Conservation (phyloP, 495 filamentous ascomycete genomes). For the Achaetomiella virescens region DNA sequence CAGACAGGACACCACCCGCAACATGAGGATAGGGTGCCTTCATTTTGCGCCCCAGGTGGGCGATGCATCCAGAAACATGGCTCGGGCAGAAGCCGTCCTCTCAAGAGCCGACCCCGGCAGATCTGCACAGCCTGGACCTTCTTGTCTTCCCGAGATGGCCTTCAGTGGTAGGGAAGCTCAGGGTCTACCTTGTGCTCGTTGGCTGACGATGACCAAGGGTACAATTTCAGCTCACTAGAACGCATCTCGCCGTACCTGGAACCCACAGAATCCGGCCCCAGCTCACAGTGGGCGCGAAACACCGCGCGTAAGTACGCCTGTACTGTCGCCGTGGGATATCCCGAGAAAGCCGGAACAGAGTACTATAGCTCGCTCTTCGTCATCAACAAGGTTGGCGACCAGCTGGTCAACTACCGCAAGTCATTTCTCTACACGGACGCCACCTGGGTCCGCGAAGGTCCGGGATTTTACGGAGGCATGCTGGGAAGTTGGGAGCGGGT, state of each 20-base stretch:
- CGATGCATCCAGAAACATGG: constrained; percentile 69
- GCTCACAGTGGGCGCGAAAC: constrained; percentile 70
- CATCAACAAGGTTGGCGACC: constrained; percentile 64
- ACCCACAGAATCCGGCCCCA: constrained; percentile 63
- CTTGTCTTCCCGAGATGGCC: constrained; percentile 85
- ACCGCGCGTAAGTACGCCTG: constrained; percentile 68
- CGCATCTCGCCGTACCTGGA: constrained; percentile 81
- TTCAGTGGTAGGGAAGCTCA: constrained; percentile 60
- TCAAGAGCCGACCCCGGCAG: constrained; percentile 44
- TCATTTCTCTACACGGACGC: constrained; percentile 84
- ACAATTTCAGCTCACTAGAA: constrained; percentile 77
- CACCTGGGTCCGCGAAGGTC: constrained; percentile 79
- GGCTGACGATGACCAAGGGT: constrained; percentile 51
- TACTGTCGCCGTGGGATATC: constrained; percentile 84
- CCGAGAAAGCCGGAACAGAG: constrained; percentile 54
- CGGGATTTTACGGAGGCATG: constrained; percentile 52
- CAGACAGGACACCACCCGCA: too few relatives aligned
- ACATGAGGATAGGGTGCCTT: constrained; percentile 75
- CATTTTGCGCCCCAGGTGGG: constrained; percentile 73
- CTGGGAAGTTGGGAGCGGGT: constrained; percentile 53
- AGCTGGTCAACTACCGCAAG: constrained; percentile 82
- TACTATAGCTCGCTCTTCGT: constrained; percentile 82
- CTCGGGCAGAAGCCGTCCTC: constrained; percentile 65
- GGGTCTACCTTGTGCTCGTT: not conserved
- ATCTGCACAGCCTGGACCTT: constrained; percentile 58